Evolutionary conservation across 2,329 filamentous ascomycete species (phyloP).

Genomic region (Fusarium sp.): DNA sequence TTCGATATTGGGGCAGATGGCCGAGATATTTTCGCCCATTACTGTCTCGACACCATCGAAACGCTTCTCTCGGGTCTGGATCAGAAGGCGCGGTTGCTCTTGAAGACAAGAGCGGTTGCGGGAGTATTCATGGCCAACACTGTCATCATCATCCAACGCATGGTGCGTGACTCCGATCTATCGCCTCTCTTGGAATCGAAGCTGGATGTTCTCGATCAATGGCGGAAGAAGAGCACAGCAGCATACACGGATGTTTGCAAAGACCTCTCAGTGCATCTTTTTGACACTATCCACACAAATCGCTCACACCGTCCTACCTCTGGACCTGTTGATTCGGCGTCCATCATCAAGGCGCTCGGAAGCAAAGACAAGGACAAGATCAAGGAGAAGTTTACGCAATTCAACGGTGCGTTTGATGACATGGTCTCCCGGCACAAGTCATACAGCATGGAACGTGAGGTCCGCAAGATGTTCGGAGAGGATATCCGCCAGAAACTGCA

Average conservation of each 20-base stretch:
- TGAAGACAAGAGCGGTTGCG: conserved; percentile 82
- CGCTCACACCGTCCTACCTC: conserved; percentile 79
- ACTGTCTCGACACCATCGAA: conserved; percentile 90
- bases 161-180: conserved; percentile 85
- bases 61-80: conserved; percentile 81
- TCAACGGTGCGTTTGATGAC: conserved; percentile 92
- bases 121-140: conserved; percentile 95
- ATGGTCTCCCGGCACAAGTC: conserved; percentile 85
- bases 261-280: conserved; percentile 84
- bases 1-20: conserved; percentile 93
- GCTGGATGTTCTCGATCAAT: conserved; percentile 78
- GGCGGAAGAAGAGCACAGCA: conserved; percentile 87
- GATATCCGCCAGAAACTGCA: conserved; percentile 94
- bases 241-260: conserved; percentile 90
- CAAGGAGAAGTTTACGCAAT: conserved; percentile 94
- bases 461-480: conserved; percentile 80
- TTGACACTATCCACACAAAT: conserved; percentile 93
- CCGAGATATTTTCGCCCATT: conserved; percentile 87
- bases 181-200: conserved; percentile 75
- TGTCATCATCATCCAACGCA: conserved; percentile 84
- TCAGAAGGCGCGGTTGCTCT: conserved; percentile 75
- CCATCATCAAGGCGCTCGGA: conserved; percentile 83
- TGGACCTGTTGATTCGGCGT: conserved; percentile 81
- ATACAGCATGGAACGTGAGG: conserved; percentile 91
- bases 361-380: conserved; percentile 96